These are phyloP conservation scores for Yamadazyma insecticola DNA, from an alignment of 805 yeast genomes.

Conservation along the genomic window DNA sequence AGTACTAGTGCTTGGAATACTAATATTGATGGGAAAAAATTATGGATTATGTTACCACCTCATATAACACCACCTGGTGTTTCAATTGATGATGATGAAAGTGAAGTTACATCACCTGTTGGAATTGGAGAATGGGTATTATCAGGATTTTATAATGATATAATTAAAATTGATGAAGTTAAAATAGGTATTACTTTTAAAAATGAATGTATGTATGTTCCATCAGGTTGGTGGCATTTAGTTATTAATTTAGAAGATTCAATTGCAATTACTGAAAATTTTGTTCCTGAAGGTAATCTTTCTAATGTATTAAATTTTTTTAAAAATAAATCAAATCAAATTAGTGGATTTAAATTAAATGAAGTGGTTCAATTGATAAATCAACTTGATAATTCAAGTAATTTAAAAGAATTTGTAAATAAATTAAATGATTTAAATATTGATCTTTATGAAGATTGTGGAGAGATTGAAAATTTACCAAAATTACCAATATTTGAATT, in stretches of 20 bases:
- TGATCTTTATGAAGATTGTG: conserved; percentile 52
- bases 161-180: conserved; percentile 53
- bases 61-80: conserved; percentile 79
- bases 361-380: conserved; percentile 40
- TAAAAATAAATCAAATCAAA: conserved; percentile 60
- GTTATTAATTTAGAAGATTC: conserved; percentile 81
- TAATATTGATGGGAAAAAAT: conserved; percentile 64
- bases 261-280: conserved; percentile 88
- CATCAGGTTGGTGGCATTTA: conserved; percentile 97
- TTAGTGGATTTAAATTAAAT: conserved; percentile 72
- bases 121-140: conserved; percentile 91
- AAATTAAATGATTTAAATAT: conserved; percentile 9
- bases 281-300: conserved; percentile 65
- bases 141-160: conserved; percentile 74
- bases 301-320: conserved; percentile 63
- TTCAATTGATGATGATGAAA: conserved; percentile 66
- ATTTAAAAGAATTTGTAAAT: conserved; percentile 1
- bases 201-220: conserved; percentile 84
- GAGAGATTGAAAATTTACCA: conserved; percentile 42
- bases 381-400: conserved; percentile 6
- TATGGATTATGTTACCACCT: conserved; percentile 91
- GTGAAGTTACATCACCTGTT: conserved; percentile 89
- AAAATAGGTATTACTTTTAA: conserved; percentile 70
- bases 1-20: conserved; percentile 90
- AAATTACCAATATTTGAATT: conserved; percentile 59